Evolutionary conservation across 805 yeast genomes (phyloP).

Genomic region (Tetrapisispora phaffii): DNA sequence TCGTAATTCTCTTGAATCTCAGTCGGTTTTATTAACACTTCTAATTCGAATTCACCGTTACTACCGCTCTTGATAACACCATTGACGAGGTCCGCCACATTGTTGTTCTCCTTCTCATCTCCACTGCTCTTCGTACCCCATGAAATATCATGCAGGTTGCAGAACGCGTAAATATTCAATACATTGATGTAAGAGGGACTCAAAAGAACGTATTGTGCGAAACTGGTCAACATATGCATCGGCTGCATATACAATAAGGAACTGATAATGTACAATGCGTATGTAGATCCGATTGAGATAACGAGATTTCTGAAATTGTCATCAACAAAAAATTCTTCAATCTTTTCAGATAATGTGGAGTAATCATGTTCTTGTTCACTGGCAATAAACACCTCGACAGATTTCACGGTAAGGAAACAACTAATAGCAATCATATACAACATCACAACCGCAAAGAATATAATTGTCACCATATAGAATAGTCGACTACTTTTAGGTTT

Average conservation of each 20-base stretch:
- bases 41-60: conserved; percentile 57
- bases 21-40: conserved; percentile 61
- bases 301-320: conserved; percentile 75
- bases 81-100: conserved; percentile 50
- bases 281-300: conserved; percentile 79
- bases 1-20: conserved; percentile 72
- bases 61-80: conserved; percentile 72
- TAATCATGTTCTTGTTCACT: conserved; percentile 17
- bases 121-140: conserved; percentile 89
- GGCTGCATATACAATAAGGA: conserved; percentile 82
- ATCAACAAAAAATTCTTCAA: conserved; percentile 45
- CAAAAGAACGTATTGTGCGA: conserved; percentile 69
- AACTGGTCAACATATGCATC: conserved; percentile 83
- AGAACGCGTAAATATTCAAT: conserved; percentile 86
- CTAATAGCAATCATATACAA: conserved; percentile 83
- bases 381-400: conserved; percentile 43
- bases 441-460: conserved; percentile 82
- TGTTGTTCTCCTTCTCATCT: conserved; percentile 16
- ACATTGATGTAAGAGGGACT: conserved; percentile 89
- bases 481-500: conserved; percentile 82
- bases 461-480: conserved; percentile 64
- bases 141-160: conserved; percentile 90
- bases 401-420: conserved; percentile 67
- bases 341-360: conserved; percentile 17
- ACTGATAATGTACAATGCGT: conserved; percentile 65